Evolutionary conservation across 768 basidiomycete species (phyloP), one percentile per base, ranked within the genome.

Genomic region (Zangia roseola): DNA sequence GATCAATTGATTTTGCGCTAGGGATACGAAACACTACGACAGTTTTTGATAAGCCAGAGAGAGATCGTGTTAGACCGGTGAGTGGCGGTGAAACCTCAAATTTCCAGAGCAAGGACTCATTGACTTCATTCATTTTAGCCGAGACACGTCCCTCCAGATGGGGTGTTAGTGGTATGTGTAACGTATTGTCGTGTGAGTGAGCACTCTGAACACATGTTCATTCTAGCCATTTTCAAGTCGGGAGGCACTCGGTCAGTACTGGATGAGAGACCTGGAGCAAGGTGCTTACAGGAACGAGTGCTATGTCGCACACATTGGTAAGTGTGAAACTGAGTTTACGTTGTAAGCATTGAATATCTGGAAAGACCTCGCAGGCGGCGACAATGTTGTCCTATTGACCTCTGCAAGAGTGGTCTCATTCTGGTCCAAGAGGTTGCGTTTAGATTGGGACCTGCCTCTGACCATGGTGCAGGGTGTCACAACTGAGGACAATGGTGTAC

Each of bases 21-120:
- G 91, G 95, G 23, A 95, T 99, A 54, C 84, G 97, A 38, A 99
- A 99, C 61, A 99, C 97, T 1, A 98, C 97, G 0, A 98, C 94
- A 2, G 95, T 98, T 3, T 99, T 98, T 53, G 97, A 98, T 65
- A 89, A 83, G 53, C 87, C 88, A 12, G 87, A 87, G 28, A 78
- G 94, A 47, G 95, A 97, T 60, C 85, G 94, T 17, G 81, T 88
- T 36, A 78, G 97, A 61, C 70, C 88, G 60, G 90, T 88, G 47
- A 63, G 84, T 69, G 9, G 20, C 38, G 16, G 4, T 26, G 23
- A 28, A 37, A 31, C 38, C n/a, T 31, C 20, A 25, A 48, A 5
- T 34, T 45, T 28, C 45, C 31, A 37, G 37, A 37, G 28, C 46
- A 43, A 38, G 33, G 40, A 52, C 31, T 47, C 24, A 49, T 30